A percentile compares a stretch with the other conserved stretches of the same genome.
phyloP scores from a whole-genome alignment of 2,329 filamentous ascomycete genomes.

The Chrysoporthe deuterocubensis region DNA sequence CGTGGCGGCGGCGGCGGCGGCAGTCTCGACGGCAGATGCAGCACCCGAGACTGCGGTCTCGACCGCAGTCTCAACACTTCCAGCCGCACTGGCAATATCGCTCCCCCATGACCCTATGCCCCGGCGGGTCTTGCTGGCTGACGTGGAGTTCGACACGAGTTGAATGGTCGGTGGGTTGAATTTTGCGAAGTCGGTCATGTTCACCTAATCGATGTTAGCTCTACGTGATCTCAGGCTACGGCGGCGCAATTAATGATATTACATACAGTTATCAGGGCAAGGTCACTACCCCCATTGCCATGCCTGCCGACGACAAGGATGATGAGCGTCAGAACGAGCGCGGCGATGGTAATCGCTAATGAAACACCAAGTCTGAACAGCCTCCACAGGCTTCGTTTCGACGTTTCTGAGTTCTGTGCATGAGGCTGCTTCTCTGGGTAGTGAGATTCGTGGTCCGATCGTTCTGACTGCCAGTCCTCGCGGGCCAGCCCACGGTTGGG shows the following conservation, averaged over 20 bases:
- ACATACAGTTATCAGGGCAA: constrained; percentile 25
- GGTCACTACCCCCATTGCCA: constrained; percentile 23
- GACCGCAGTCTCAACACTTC: constrained; percentile 13
- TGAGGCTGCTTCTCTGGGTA: constrained; percentile 1
- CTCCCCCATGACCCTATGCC: constrained; percentile 19
- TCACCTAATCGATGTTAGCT: constrained; percentile 16
- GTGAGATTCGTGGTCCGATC: constrained; percentile 1
- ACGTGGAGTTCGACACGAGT: constrained; percentile 20
- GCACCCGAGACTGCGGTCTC: constrained; percentile 20
- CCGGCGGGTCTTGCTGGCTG: constrained; percentile 21
- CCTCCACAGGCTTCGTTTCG: constrained; percentile 22
- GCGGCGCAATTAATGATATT: neutral
- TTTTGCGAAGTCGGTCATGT: constrained; percentile 27
- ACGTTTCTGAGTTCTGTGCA: neutral
- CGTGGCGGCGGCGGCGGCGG: constrained; percentile 11
- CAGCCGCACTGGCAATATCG: constrained; percentile 8
- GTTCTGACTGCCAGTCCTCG: constrained; percentile 8
- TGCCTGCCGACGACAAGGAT: constrained; percentile 22
- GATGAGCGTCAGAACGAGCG: constrained; percentile 25
- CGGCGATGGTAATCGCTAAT: constrained; percentile 20
- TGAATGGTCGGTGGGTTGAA: constrained; percentile 23
- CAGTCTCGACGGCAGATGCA: constrained; percentile 10
- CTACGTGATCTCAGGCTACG: neutral
- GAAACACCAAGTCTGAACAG: constrained; percentile 20
- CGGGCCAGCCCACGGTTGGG: constrained; percentile 2